Base-by-base conservation (phyloP, 2,329 filamentous ascomycete genomes). In the Chaetomium globosum region DNA sequence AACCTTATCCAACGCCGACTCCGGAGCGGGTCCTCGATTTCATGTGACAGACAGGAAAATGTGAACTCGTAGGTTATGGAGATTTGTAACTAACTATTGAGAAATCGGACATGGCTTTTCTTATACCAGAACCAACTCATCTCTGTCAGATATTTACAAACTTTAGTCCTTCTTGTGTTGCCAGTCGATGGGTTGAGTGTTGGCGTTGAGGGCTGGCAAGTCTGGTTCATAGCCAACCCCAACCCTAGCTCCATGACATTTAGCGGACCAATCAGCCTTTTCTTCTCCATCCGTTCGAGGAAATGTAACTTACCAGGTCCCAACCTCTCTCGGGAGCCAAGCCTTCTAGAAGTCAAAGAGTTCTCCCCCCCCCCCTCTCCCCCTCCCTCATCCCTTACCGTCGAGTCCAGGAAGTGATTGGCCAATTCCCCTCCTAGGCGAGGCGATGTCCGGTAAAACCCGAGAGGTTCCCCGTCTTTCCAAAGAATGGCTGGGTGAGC, bases 21-120 rank as follows among this genome's bases (percentile, higher is more conserved):
- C 65, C 65, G 65, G 64, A 66, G 65, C 65, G 65, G 65, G 65
- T 66, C 65, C 65, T 30, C 46, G 10, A 12, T 19, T 19, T 43
- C n/a, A 21, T 12, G 16, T 48, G 16, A 3, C 16, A 48, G 31
- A 19, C 7, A 16, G 39, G 16, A 26, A 56, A 13, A 12, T 16
- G 3, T 23, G 21, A 16, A 8, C 33, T 39, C 6, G 28, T 21
- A 16, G n/a, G 30, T 33, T 7, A 51, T 12, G 12, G 19, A 5
- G 4, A 30, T 19, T n/a, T 19, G 6, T 4, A 13, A n/a, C 23
- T n/a, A 13, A 8, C 4, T 3, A 43, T 21, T 39, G 21, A 36
- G 9, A 26, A 26, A 23, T 4, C 7, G 12, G 10, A 43, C 7
- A 43, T 43, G 39, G 16, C 16, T 7, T n/a, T n/a, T 7, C 33